Base-by-base conservation (phyloP, 805 yeast species). In the Hanseniaspora guilliermondii region DNA sequence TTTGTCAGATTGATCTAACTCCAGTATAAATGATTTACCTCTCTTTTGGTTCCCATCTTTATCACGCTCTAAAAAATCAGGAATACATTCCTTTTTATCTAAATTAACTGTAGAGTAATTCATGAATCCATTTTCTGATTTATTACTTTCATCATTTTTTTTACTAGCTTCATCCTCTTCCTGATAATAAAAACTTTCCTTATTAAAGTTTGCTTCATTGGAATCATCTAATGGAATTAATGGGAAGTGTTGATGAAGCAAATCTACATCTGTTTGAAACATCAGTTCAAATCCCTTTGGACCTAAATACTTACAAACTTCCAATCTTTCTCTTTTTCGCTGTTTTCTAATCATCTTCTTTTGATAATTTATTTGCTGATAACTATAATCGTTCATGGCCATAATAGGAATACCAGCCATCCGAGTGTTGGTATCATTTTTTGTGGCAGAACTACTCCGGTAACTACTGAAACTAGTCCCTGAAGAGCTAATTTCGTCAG, bases 291-390 rank as follows among this genome's bases (percentile, higher is more conserved):
- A 41, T 6, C 67, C 61, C 5, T 60, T 56, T 1, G 62, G 61
- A 1, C 71, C 71, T 44, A 68, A 27, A 32, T 49, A 55, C 12
- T 48, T 54, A 16, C 56, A 53, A 19, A 53, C 47, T 16, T 53
- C 52, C 8, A 47, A 21, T 40, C 56, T 39, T 19, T 47, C 67
- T 59, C 89, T 89, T 66, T 91, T 91, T 69, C 85, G 85, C 58
- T 79, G 74, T 68, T 87, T 88, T 47, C 97, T 71, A 2, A 93
- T 93, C 37, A 33, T n/a, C 4, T 96, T 96, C 69, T 93, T 97
- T 38, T 78, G 79, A 69, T 97, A 93, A 11, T 22, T 21, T 0
- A 86, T 73, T 16, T 71, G 76, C 1, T 74, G 76, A n/a, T 87
- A 68, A 0, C 89, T 91, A 14, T 14, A 35, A 37, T 47, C n/a